Evolutionary conservation across 2,329 filamentous ascomycete species (phyloP).

Genomic region (Meredithiella fracta): DNA sequence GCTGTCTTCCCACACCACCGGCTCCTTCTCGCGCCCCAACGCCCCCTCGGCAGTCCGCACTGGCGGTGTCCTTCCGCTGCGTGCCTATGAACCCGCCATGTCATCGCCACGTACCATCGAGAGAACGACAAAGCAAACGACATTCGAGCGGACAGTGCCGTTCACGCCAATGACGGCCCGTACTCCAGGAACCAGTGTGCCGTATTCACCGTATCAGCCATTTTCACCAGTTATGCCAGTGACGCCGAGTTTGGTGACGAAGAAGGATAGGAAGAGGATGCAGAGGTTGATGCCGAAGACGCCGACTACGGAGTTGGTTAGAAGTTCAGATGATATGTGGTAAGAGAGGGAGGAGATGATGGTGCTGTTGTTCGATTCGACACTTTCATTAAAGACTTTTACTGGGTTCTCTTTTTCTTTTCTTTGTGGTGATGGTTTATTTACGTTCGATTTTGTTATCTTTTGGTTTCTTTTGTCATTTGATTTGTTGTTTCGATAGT

Average conservation of each 20-base stretch:
- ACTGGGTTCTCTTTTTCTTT: neutral
- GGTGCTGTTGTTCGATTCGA: neutral
- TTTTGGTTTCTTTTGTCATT: neutral
- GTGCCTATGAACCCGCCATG: conserved; percentile 43
- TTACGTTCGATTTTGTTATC: too few species aligned
- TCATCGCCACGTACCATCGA: conserved; percentile 31
- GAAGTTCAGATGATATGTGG: conserved; percentile 48
- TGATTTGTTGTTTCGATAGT: neutral
- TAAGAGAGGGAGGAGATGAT: conserved; percentile 20
- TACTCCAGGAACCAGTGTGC: conserved; percentile 47
- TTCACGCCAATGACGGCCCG: conserved; percentile 40
- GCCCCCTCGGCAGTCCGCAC: conserved; percentile 39
- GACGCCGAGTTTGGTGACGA: conserved; percentile 58
- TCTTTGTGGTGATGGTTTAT: conserved; percentile 1
- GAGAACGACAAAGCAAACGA: conserved; percentile 44
- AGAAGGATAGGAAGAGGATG: conserved; percentile 53
- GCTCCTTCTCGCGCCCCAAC: conserved; percentile 33
- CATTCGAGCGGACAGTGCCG: conserved; percentile 40
- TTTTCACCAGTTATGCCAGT: conserved; percentile 60
- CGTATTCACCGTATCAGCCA: conserved; percentile 67
- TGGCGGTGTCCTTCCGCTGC: conserved; percentile 40
- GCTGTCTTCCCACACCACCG: conserved; percentile 31
- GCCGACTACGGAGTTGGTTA: conserved; percentile 45
- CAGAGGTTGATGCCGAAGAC: conserved; percentile 47
- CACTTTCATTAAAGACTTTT: neutral